These are phyloP conservation scores for Phialophora tarda DNA, from an alignment of 2,329 filamentous ascomycete species.

Conservation along the genomic window DNA sequence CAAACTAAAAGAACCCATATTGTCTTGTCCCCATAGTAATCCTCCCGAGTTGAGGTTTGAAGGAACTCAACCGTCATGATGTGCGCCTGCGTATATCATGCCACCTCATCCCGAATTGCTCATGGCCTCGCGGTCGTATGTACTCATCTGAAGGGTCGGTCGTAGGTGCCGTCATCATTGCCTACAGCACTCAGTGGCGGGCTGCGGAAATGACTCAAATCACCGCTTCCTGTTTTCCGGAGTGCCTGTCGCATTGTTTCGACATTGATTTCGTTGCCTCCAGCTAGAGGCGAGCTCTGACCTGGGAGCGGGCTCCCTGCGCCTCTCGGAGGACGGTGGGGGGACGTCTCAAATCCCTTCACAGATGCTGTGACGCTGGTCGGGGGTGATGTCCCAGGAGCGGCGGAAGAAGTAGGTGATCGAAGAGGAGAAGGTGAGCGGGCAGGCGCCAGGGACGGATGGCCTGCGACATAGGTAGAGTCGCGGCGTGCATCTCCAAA, in stretches of 20 bases:
- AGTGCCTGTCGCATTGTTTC: slow-evolving; percentile 94
- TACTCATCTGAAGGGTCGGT: slow-evolving; percentile 34
- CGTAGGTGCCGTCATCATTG: slow-evolving; percentile 42
- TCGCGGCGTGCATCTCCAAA: slow-evolving; percentile 58
- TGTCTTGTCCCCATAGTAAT: slow-evolving; percentile 1
- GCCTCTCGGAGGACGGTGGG: slow-evolving; percentile 59
- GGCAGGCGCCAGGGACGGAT: slow-evolving; percentile 38
- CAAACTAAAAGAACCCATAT: slow-evolving; percentile 4
- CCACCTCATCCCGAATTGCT: slow-evolving; percentile 11
- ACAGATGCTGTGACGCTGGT: slow-evolving; percentile 76
- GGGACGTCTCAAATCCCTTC: slow-evolving; percentile 74
- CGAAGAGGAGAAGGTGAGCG: slow-evolving; percentile 80
- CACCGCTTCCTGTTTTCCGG: slow-evolving; percentile 81
- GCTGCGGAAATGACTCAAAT: slow-evolving; percentile 61
- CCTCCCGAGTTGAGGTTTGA: neutral
- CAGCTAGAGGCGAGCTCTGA: slow-evolving; percentile 58
- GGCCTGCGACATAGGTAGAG: slow-evolving; percentile 62
- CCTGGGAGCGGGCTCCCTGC: slow-evolving; percentile 66
- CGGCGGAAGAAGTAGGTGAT: slow-evolving; percentile 76
- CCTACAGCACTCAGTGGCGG: slow-evolving; percentile 43
- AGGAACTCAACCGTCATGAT: slow-evolving; percentile 27
- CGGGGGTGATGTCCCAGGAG: slow-evolving; percentile 71
- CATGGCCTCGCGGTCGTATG: slow-evolving; percentile 15
- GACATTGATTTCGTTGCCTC: slow-evolving; percentile 76
- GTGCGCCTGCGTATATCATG: slow-evolving; percentile 36